Base-by-base conservation (phyloP, 441 rosid genomes). In the Croton laevigatus region DNA sequence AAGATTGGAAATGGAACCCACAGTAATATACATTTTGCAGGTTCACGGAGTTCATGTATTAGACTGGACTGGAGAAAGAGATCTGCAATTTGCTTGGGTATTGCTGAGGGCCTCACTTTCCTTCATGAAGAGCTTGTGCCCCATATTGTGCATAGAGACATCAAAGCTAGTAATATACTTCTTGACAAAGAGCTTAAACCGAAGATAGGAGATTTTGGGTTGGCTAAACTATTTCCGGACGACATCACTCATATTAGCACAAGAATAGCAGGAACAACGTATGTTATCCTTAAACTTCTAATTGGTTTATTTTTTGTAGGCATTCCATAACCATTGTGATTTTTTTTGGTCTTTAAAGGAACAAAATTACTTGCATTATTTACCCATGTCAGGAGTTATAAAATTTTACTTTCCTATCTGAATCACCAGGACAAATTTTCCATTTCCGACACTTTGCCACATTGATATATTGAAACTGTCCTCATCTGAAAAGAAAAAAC, bases 201-300 rank as follows among this genome's bases (percentile, higher is more conserved):
- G 32, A 93, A 93, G 77, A 93, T 93, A 55, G 98, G 98, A 65
- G 97, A 93, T 78, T 93, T 93, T 32, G 98, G 98, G 45, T 73
- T 93, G 88, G 97, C 98, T 38, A 93, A 91, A 81, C 96, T 94
- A 67, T 94, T 94, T 73, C 96, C 98, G 11, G 94, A 91, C 59
- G 68, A 89, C 74, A 91, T 91, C 76, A 89, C 98, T 81, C 98
- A 91, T 75, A 89, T 94, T 63, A 91, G 91, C 81, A 91, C 98
- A 49, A 81, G 93, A 74, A 84, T 92, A 46, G 97, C 97, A 34
- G 96, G 97, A 78, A 91, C 97, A 66, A 87, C 88, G 97, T 89
- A 81, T 64, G 86, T 63, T 69, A 23, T 6, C 76, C 58, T 71
- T 46, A 45, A 61, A 70, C 61, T 48, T 66, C 60, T 55, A 17